A percentile compares a stretch with the other conserved stretches of the same genome.
Evolutionary conservation across 148 eudicot genomes (phyloP).

Genomic region (Amaranthus cruentus): DNA sequence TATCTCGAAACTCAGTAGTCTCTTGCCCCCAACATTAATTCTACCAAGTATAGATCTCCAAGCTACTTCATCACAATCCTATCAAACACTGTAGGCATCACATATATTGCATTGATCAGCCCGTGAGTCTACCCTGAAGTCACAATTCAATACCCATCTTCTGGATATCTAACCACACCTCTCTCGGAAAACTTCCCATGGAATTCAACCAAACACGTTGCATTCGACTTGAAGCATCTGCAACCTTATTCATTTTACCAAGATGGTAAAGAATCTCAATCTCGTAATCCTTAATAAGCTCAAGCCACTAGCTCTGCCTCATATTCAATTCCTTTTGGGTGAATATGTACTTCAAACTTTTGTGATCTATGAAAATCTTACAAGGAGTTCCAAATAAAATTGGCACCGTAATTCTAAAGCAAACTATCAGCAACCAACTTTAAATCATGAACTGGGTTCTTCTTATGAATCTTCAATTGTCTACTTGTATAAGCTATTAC

Average conservation of each 20-base stretch:
- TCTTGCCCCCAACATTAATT: too few species aligned
- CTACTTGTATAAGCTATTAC: too few species aligned
- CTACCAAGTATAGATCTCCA: background rate
- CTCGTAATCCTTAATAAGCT: background rate
- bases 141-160: background rate
- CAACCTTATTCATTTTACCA: background rate
- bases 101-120: background rate
- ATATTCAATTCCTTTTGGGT: background rate
- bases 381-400: background rate
- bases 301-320: background rate
- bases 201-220: too few species aligned
- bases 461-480: too few species aligned
- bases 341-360: background rate
- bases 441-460: background rate
- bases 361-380: background rate
- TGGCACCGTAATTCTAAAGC: background rate
- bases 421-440: background rate
- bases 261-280: background rate
- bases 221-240: background rate
- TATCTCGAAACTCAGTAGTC: background rate
- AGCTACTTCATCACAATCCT: background rate
- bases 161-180: background rate
- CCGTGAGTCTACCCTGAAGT: background rate
- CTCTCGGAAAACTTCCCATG: too few species aligned
- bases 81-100: background rate